Conservation (phyloP, 768 basidiomycete genomes). For the Boletus pseudopeckii region DNA sequence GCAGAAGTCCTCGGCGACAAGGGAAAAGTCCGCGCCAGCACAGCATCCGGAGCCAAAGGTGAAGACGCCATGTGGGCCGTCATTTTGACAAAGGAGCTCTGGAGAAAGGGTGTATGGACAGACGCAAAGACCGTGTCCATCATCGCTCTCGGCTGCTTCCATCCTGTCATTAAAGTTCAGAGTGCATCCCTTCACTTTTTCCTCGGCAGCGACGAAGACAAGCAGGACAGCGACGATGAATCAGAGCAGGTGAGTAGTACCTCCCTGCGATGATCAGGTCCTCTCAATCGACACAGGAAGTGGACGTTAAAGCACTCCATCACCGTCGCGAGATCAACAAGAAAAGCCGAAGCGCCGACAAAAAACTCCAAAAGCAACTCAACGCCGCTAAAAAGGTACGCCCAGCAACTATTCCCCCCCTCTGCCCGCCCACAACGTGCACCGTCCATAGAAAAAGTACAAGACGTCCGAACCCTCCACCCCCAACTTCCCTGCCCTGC, state of each 20-base stretch:
- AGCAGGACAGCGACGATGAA: slow-evolving; percentile 70
- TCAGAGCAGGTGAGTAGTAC: slow-evolving; percentile 41
- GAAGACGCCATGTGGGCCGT: slow-evolving; percentile 99
- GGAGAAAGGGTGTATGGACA: slow-evolving; percentile 91
- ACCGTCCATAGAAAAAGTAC: slow-evolving; percentile 35
- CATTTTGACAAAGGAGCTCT: slow-evolving; percentile 87
- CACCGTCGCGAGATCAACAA: slow-evolving; percentile 93
- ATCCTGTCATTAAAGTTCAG: slow-evolving; percentile 92
- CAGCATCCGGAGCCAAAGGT: slow-evolving; percentile 42
- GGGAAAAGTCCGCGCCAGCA: slow-evolving; percentile 57
- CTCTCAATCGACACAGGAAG: slow-evolving; percentile 38
- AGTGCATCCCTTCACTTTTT: slow-evolving; percentile 95
- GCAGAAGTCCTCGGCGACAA: slow-evolving; percentile 80
- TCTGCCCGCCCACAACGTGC: slow-evolving; percentile 27
- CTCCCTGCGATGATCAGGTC: not conserved
- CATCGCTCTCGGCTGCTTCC: slow-evolving; percentile 86
- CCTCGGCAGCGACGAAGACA: slow-evolving; percentile 81
- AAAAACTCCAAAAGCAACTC: slow-evolving; percentile 70
- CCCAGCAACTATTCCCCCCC: not conserved
- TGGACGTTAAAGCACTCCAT: slow-evolving; percentile 70
- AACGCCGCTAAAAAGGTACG: slow-evolving; percentile 73
- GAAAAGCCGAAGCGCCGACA: slow-evolving; percentile 81
- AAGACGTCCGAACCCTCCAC: slow-evolving; percentile 26
- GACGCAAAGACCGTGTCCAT: slow-evolving; percentile 93
- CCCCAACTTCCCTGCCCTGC: slow-evolving; percentile 87